Conservation (phyloP, 2,329 filamentous ascomycete species). For the Helotiales sp. region DNA sequence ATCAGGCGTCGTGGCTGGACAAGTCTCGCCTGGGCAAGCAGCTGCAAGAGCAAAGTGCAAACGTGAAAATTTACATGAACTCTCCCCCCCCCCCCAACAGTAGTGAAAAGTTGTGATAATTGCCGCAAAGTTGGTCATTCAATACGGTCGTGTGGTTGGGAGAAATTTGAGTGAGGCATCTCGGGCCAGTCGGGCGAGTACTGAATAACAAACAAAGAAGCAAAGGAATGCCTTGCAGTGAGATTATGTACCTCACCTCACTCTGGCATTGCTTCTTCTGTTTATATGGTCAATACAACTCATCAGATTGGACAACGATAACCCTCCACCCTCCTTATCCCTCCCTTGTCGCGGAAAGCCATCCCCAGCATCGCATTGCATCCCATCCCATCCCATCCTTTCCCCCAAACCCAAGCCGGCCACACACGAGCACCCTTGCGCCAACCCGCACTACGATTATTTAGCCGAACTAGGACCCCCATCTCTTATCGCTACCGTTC, state of each 20-base stretch:
- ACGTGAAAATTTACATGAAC: not conserved
- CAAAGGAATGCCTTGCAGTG: conserved; percentile 1
- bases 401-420: not conserved
- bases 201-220: not conserved
- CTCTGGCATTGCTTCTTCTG: not conserved
- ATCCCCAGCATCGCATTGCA: not conserved
- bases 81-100: not conserved
- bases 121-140: conserved; percentile 10
- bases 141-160: conserved; percentile 7
- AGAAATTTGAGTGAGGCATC: not conserved
- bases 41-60: conserved; percentile 25
- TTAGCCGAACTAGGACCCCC: not conserved
- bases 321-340: not conserved
- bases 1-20: not conserved
- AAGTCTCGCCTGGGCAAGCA: conserved; percentile 11
- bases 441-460: not conserved
- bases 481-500: not conserved
- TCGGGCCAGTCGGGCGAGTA: not conserved
- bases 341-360: not conserved
- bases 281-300: not conserved
- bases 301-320: not conserved
- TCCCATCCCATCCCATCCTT: conserved; percentile 3
- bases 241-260: conserved; percentile 7
- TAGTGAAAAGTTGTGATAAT: not conserved
- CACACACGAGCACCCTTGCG: not conserved